Conservation (phyloP, 768 basidiomycete species). For the Auricularia cornea region DNA sequence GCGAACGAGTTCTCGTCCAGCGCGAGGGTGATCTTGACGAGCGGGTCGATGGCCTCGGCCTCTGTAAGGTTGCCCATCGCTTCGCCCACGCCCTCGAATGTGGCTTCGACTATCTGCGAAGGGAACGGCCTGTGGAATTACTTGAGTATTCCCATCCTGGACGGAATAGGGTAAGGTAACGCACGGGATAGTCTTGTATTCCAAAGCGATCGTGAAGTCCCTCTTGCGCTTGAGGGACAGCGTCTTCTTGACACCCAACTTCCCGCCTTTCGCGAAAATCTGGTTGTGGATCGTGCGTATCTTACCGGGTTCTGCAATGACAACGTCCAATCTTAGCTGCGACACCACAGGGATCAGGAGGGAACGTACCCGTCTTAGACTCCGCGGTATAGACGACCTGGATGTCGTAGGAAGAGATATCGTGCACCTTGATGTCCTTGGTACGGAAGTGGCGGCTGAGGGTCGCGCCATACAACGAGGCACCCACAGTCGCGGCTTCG, state of each 20-base stretch:
- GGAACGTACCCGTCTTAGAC: conserved; percentile 23
- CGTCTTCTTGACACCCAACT: conserved; percentile 75
- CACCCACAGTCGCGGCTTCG: conserved; percentile 81
- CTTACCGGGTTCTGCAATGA: conserved; percentile 24
- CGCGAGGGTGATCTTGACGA: conserved; percentile 76
- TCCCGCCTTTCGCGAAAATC: conserved; percentile 72
- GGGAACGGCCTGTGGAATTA: conserved; percentile 50
- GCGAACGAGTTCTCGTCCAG: conserved; percentile 85
- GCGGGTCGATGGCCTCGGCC: conserved; percentile 68
- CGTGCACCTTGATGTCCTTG: conserved; percentile 81
- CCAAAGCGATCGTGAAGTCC: conserved; percentile 71
- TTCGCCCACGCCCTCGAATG: conserved; percentile 62
- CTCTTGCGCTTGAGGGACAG: conserved; percentile 78
- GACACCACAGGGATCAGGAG: background rate
- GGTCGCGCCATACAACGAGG: conserved; percentile 85
- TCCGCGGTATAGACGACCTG: conserved; percentile 72
- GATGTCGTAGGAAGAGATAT: conserved; percentile 65
- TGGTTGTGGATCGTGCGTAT: conserved; percentile 65
- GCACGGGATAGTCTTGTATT: conserved; percentile 54
- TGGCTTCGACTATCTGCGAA: conserved; percentile 62
- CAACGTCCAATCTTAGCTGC: background rate
- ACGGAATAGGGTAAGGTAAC: background rate
- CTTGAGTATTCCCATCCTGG: background rate
- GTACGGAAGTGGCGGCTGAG: conserved; percentile 90
- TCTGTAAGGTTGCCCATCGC: conserved; percentile 80